Evolutionary conservation across 2,329 filamentous ascomycete species (phyloP).

Genomic region (Cercospora zeae-maydis): DNA sequence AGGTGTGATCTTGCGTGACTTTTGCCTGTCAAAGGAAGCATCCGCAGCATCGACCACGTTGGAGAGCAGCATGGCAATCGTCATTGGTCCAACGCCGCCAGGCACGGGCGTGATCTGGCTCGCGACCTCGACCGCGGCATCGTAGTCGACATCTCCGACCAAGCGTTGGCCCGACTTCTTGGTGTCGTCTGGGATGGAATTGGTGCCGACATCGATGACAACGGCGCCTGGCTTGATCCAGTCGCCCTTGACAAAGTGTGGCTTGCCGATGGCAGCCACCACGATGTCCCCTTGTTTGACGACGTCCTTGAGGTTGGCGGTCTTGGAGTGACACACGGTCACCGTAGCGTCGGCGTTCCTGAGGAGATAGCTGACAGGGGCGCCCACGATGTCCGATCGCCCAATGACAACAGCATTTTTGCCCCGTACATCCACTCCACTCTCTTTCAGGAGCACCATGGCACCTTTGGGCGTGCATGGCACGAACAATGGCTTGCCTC

Average conservation of each 20-base stretch:
- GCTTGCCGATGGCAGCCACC: slow-evolving; percentile 84
- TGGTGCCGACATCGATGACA: slow-evolving; percentile 96
- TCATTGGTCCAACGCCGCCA: slow-evolving; percentile 97
- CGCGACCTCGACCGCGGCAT: slow-evolving; percentile 76
- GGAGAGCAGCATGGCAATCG: slow-evolving; percentile 93
- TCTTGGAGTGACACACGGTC: slow-evolving; percentile 92
- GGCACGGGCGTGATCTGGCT: slow-evolving; percentile 94
- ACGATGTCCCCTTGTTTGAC: slow-evolving; percentile 85
- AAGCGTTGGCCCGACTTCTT: slow-evolving; percentile 91
- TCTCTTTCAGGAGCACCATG: slow-evolving; percentile 84
- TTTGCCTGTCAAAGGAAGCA: slow-evolving; percentile 77
- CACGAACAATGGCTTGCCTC: slow-evolving; percentile 81
- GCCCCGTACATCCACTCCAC: slow-evolving; percentile 76
- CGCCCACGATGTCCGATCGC: slow-evolving; percentile 94
- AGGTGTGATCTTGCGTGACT: slow-evolving; percentile 72
- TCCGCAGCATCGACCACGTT: slow-evolving; percentile 89
- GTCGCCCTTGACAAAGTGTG: slow-evolving; percentile 85
- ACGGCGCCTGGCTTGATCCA: slow-evolving; percentile 95
- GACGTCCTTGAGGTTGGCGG: slow-evolving; percentile 65
- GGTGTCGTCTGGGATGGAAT: slow-evolving; percentile 82
- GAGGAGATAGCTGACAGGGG: slow-evolving; percentile 90
- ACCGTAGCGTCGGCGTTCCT: slow-evolving; percentile 96
- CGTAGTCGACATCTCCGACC: slow-evolving; percentile 93
- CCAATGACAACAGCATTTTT: slow-evolving; percentile 95
- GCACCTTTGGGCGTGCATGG: slow-evolving; percentile 97